Conservation (phyloP, 495 filamentous ascomycete species). For the Penicillium alfredii region DNA sequence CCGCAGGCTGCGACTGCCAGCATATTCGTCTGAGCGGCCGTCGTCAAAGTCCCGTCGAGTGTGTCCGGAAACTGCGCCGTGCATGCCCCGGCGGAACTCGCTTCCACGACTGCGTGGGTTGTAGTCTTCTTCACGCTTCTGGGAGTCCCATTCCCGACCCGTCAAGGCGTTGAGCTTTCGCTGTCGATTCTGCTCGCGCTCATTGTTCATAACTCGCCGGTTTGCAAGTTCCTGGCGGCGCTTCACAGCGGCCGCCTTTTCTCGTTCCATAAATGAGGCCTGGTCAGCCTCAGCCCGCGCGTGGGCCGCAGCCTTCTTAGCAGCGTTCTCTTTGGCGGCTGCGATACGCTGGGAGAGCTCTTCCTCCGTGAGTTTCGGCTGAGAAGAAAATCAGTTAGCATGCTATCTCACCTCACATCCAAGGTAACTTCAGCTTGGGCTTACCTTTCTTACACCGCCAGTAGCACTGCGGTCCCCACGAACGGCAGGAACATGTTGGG, state of each 20-base stretch:
- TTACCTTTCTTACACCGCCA: conserved; percentile 53
- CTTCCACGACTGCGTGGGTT: conserved; percentile 41
- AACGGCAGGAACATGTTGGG: conserved; percentile 47
- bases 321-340: conserved; percentile 53
- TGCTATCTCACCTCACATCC: not conserved
- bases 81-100: conserved; percentile 49
- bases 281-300: conserved; percentile 62
- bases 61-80: conserved; percentile 51
- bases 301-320: conserved; percentile 53
- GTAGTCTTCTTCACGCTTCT: conserved; percentile 62
- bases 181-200: conserved; percentile 65
- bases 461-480: conserved; percentile 65
- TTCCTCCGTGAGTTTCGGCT: conserved; percentile 64
- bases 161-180: conserved; percentile 61
- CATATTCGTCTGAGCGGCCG: conserved; percentile 16
- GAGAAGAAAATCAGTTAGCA: conserved; percentile 11
- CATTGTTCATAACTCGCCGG: conserved; percentile 57
- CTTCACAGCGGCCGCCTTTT: conserved; percentile 50
- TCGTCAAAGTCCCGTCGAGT: conserved; percentile 30
- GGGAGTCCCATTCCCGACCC: conserved; percentile 71
- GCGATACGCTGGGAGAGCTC: conserved; percentile 57
- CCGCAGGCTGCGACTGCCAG: not conserved
- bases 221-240: conserved; percentile 51
- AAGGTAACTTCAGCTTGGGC: not conserved
- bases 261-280: conserved; percentile 59